These are phyloP conservation scores for Rhizophora apiculata DNA, from an alignment of 345 rosid genomes.

Conservation along the genomic window DNA sequence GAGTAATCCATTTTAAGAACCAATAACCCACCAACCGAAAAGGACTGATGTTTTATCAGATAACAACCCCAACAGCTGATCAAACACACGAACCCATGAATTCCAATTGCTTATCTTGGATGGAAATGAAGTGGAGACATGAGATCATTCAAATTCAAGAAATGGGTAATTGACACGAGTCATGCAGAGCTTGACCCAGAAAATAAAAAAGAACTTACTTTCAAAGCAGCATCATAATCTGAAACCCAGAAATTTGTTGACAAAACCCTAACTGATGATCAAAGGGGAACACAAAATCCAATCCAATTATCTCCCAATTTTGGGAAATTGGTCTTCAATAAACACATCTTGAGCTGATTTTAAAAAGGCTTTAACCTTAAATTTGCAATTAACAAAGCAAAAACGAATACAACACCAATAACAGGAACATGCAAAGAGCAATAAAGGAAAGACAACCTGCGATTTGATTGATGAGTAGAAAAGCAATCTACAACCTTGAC, in stretches of 20 bases:
- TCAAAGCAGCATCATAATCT: not conserved
- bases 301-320: conserved; percentile 13
- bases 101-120: conserved; percentile 2
- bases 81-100: not conserved
- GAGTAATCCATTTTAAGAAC: conserved; percentile 42
- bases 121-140: not conserved
- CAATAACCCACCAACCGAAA: not conserved
- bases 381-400: not conserved
- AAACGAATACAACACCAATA: not conserved
- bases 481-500: conserved; percentile 17
- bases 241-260: conserved; percentile 2
- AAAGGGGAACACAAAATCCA: not conserved
- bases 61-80: conserved; percentile 3
- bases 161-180: not conserved
- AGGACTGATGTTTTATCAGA: not conserved
- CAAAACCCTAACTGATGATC: conserved; percentile 33
- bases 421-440: not conserved
- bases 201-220: too few relatives aligned
- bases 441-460: not conserved
- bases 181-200: not conserved
- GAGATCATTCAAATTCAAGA: not conserved
- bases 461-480: not conserved
- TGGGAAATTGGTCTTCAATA: conserved; percentile 28
- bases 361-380: not conserved
- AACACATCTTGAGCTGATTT: conserved; percentile 1